Percentiles rank a stretch among this genome's conserved stretches.
Evolutionary conservation across 2,329 filamentous ascomycete genomes (phyloP).

Genomic region (Aspergillus intermedius): DNA sequence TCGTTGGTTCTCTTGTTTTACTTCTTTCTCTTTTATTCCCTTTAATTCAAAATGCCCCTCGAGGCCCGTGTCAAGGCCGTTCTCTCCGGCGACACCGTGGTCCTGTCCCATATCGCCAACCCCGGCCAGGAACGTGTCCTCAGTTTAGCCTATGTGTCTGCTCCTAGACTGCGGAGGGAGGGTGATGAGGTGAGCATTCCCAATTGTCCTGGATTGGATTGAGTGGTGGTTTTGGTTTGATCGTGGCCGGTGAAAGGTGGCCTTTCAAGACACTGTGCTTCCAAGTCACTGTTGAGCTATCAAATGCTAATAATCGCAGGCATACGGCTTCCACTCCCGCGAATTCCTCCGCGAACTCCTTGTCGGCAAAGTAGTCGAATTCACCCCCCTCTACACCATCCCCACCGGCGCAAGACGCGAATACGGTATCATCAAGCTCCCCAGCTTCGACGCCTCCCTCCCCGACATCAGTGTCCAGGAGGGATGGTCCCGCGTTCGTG

Average conservation of each 20-base stretch:
- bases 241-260: background rate
- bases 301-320: constrained; percentile 32
- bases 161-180: constrained; percentile 78
- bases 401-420: constrained; percentile 73
- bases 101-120: constrained; percentile 75
- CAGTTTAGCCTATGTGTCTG: constrained; percentile 86
- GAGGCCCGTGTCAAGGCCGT: constrained; percentile 83
- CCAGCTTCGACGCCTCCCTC: constrained; percentile 61
- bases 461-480: constrained; percentile 79
- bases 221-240: background rate
- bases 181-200: constrained; percentile 63
- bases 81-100: constrained; percentile 84
- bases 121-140: constrained; percentile 76
- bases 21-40: constrained; percentile 4
- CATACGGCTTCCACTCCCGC: constrained; percentile 87
- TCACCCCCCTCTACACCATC: constrained; percentile 79
- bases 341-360: constrained; percentile 80
- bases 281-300: background rate
- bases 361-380: constrained; percentile 82
- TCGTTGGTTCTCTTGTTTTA: constrained; percentile 4
- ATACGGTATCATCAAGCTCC: constrained; percentile 73
- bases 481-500: constrained; percentile 87
- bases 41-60: constrained; percentile 31
- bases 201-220: background rate
- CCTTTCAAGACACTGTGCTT: background rate